phyloP scores from a whole-genome alignment of 371 early-diverging fungal genomes.

The Mycotypha africana region DNA sequence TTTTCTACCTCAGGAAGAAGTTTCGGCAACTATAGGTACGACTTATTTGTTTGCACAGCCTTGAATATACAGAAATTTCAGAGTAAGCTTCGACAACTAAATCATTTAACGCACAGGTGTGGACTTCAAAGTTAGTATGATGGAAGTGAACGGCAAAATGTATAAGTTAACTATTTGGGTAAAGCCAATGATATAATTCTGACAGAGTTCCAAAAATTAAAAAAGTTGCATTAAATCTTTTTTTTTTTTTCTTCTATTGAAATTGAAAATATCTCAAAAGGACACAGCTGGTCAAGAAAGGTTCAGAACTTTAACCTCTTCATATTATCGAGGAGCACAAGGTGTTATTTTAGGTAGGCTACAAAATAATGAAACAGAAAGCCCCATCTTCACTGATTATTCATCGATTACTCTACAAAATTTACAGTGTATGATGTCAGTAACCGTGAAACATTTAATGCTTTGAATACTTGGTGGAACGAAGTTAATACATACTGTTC shows the following conservation, averaged over 20 bases:
- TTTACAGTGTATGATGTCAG: slow-evolving; percentile 93
- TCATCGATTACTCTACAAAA: too few relatives aligned
- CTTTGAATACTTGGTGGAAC: slow-evolving; percentile 88
- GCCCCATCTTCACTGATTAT: too few relatives aligned
- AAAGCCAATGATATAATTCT: slow-evolving; percentile 8
- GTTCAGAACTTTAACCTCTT: slow-evolving; percentile 98
- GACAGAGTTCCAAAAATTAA: background rate
- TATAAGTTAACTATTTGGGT: slow-evolving; percentile 99
- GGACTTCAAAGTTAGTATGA: slow-evolving; percentile 99
- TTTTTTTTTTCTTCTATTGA: too few relatives aligned
- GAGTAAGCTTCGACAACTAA: background rate
- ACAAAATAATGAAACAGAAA: too few relatives aligned
- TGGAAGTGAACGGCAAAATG: slow-evolving; percentile 82
- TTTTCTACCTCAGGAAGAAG: slow-evolving; percentile 91
- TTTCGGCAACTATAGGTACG: slow-evolving; percentile 94
- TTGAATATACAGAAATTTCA: too few relatives aligned
- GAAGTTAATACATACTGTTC: slow-evolving; percentile 94
- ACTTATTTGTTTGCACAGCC: too few relatives aligned
- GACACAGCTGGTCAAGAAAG: slow-evolving; percentile 99
- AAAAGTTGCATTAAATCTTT: too few relatives aligned
- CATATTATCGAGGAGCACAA: slow-evolving; percentile 98
- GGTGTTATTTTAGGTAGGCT: slow-evolving; percentile 86
- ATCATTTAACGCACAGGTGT: slow-evolving; percentile 70
- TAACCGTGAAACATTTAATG: slow-evolving; percentile 88
- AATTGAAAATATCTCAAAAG: slow-evolving; percentile 64